Evolutionary conservation across 2,329 filamentous ascomycete species (phyloP).

Genomic region (Talaromyces sp.): DNA sequence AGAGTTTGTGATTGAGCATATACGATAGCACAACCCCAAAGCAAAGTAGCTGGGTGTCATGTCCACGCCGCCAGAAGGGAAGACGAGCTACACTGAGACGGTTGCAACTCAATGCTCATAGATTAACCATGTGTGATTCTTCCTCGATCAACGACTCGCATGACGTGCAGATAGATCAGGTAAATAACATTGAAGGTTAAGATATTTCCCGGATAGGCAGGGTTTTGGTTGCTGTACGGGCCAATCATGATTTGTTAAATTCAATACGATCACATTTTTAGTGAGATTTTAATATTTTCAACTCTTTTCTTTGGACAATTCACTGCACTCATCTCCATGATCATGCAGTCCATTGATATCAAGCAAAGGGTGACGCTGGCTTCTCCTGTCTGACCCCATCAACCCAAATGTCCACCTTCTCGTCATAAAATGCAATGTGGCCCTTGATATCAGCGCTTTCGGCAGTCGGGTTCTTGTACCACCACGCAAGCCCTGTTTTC

Average conservation of each 20-base stretch:
- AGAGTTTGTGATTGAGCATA: slow-evolving; percentile 1
- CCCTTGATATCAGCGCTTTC: slow-evolving; percentile 10
- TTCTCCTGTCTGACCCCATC: slow-evolving; percentile 8
- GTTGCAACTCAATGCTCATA: no score
- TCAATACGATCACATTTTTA: no score
- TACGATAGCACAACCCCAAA: background rate
- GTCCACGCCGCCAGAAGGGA: background rate
- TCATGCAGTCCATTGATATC: background rate
- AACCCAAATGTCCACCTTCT: slow-evolving; percentile 11
- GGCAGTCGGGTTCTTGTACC: slow-evolving; percentile 12
- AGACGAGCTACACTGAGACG: background rate
- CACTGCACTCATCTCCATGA: background rate
- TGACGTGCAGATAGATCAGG: no score
- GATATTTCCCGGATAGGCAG: background rate
- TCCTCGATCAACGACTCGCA: no score
- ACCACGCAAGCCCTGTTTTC: slow-evolving; percentile 10
- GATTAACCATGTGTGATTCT: no score
- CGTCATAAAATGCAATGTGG: slow-evolving; percentile 12
- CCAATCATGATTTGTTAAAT: no score
- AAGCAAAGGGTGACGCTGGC: slow-evolving; percentile 4
- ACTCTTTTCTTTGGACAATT: background rate
- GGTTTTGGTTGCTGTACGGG: no score
- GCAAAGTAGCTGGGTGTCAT: slow-evolving; percentile 1
- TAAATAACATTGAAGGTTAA: no score
- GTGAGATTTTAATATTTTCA: background rate